Evolutionary conservation across 441 rosid genomes (phyloP), one percentile per base, ranked within the genome.

Genomic region (Syzygium malaccense): DNA sequence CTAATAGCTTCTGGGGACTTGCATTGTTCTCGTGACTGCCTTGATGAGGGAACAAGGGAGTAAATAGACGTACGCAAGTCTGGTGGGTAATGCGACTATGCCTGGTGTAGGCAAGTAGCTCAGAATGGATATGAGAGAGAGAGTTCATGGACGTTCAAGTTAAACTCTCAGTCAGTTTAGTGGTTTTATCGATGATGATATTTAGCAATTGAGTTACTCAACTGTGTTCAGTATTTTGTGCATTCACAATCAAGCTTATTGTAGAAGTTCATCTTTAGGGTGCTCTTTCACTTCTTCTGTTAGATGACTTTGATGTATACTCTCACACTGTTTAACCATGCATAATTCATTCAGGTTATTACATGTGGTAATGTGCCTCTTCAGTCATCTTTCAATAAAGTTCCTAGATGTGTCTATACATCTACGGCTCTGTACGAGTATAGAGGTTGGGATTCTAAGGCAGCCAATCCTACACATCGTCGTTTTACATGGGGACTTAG

Each of bases 341-440:
- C 15, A 7, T 37, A 3, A 75, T 41, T 41, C 0, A 41, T 93
- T 92, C 92, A 98, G 99, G 98, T 98, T 88, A 99, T 98, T 86
- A 98, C 99, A 86, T 98, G 99, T 89, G 99, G 99, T 41, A 98
- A 97, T 86, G 95, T 97, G 87, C 99, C 99, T 33, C 99, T 98
- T 18, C 99, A 98, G 91, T 97, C 99, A 78, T 97, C 99, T 85
- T 98, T 96, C 91, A 97, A 94, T 79, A 97, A 96, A 90, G 95
- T 98, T 89, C 99, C 99, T 48, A 94, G 99, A 93, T 98, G 99
- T 91, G 99, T 98, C 68, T 98, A 96, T 91, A 96, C 99, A 68
- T 96, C 99, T 26, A 97, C 99, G 66, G 93, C 95, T 90, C 92
- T 98, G 87, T 95, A 95, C 8, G 99, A 98, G 94, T 98, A 98